Evolutionary conservation across 306 rosid genomes (phyloP), one percentile per base, ranked within the genome.

Genomic region (Rubus idaeus): DNA sequence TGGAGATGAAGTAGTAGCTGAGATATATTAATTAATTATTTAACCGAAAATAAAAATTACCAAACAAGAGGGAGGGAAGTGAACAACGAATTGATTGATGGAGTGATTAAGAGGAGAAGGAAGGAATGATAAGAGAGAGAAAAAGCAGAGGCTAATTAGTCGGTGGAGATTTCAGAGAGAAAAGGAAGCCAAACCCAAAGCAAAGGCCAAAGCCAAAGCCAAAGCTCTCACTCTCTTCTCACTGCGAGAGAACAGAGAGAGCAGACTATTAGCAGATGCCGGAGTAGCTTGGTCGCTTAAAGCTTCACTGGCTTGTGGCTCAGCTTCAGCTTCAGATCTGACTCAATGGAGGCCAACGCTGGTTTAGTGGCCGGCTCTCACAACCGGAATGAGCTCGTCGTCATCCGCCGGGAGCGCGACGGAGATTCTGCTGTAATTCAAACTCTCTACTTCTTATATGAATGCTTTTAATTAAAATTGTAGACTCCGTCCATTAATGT

Each of bases 291-390:
- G 51, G 3, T 30, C 23, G 66, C 6, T 30, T 20, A 10, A 58
- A 21, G 42, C 20, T 58, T 45, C 37, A 52, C 41, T 45, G 45
- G 23, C 60, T 18, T 51, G 60, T n/a, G 6, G 20, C 57, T 51
- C 20, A 17, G 61, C 61, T 56, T 9, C 61, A 7, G 6, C 69
- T 37, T 39, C 69, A 64, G 69, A 30, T 70, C 57, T n/a, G 4
- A 79, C 35, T 65, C 56, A 16, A 88, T 87, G 91, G 90, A 79
- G 63, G 81, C 62, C 47, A 83, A 76, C 76, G 75, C 83, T 1
- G 89, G 91, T 63, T 77, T 91, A 68, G 92, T 91, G 21, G 94
- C 89, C 16, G 92, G 96, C 62, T 91, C 96, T 61, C 96, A 82
- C 80, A 84, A 81, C 75, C 74, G 83, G 60, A 91, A 89, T 58